Evolutionary conservation across 495 filamentous ascomycete species (phyloP).

Genomic region (Letharia lupina): DNA sequence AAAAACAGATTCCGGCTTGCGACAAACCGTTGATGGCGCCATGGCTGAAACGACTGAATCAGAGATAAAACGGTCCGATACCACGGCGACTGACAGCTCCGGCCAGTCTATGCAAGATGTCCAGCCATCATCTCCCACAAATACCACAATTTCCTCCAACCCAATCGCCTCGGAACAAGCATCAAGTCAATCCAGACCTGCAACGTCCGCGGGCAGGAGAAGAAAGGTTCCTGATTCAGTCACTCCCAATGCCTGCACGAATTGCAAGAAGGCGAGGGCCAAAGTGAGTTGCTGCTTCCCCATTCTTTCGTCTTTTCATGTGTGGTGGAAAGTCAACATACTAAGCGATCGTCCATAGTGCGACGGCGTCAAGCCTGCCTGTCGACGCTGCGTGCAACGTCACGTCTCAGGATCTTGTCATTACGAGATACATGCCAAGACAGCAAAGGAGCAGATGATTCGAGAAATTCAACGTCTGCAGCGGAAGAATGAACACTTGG

Average conservation of each 20-base stretch:
- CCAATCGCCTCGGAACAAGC: background rate
- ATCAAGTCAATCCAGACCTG: slow-evolving; percentile 8
- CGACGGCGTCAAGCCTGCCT: slow-evolving; percentile 22
- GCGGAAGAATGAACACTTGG: slow-evolving; percentile 15
- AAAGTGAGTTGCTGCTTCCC: slow-evolving; percentile 19
- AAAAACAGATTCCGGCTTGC: background rate
- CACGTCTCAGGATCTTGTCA: slow-evolving; percentile 15
- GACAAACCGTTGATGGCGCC: background rate
- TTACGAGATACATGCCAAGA: slow-evolving; percentile 24
- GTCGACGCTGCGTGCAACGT: slow-evolving; percentile 19
- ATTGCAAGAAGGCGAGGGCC: slow-evolving; percentile 29
- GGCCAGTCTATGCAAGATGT: slow-evolving; percentile 7
- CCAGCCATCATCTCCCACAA: slow-evolving; percentile 3
- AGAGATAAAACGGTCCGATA: background rate
- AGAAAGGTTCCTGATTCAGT: slow-evolving; percentile 26
- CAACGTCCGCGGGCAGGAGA: slow-evolving; percentile 12
- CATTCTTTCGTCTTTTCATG: background rate
- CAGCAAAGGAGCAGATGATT: slow-evolving; percentile 22
- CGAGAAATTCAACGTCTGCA: slow-evolving; percentile 23
- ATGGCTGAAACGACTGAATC: slow-evolving; percentile 4
- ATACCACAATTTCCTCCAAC: background rate
- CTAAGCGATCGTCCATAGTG: slow-evolving; percentile 17
- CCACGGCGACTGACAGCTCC: slow-evolving; percentile 2
- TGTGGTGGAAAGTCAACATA: background rate
- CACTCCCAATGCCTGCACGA: slow-evolving; percentile 29